These are phyloP conservation scores for Dothidotthia symphoricarpi DNA, from an alignment of 2,329 filamentous ascomycete species.

Conservation along the genomic window DNA sequence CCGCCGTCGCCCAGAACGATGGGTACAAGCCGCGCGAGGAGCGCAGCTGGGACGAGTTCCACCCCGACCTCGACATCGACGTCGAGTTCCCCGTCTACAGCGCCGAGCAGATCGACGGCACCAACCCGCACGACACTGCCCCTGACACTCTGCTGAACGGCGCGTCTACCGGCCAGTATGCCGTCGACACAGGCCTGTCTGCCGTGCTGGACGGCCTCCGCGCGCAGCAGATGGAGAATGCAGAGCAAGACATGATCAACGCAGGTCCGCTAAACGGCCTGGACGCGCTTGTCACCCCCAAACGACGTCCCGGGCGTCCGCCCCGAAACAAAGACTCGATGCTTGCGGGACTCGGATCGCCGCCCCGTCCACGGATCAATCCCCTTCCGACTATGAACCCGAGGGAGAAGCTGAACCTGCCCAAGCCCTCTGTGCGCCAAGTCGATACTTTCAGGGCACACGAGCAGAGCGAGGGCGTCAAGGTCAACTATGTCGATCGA, in stretches of 20 bases:
- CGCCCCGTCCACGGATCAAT: constrained; percentile 64
- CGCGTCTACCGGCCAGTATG: constrained; percentile 28
- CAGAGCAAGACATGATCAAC: constrained; percentile 16
- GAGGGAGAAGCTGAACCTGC: constrained; percentile 75
- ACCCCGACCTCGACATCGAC: constrained; percentile 91
- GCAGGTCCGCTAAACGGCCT: constrained; percentile 14
- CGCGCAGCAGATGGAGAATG: constrained; percentile 30
- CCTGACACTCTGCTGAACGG: constrained; percentile 45
- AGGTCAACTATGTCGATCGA: constrained; percentile 90
- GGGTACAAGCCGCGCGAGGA: constrained; percentile 97
- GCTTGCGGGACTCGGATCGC: constrained; percentile 59
- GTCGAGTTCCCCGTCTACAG: constrained; percentile 73
- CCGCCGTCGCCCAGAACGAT: constrained; percentile 84
- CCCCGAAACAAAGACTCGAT: constrained; percentile 63
- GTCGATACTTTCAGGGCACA: constrained; percentile 78
- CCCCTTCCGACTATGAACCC: constrained; percentile 77
- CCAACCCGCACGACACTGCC: constrained; percentile 49
- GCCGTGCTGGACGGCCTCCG: constrained; percentile 37
- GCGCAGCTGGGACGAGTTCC: constrained; percentile 95
- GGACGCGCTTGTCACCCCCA: constrained; percentile 40
- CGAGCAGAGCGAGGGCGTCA: constrained; percentile 80
- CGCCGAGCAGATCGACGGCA: constrained; percentile 81
- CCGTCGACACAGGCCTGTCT: constrained; percentile 37
- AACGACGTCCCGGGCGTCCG: constrained; percentile 63
- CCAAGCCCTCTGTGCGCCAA: constrained; percentile 70